phyloP scores from a whole-genome alignment of 2,329 filamentous ascomycete species.

The Boeremia lycopersici region DNA sequence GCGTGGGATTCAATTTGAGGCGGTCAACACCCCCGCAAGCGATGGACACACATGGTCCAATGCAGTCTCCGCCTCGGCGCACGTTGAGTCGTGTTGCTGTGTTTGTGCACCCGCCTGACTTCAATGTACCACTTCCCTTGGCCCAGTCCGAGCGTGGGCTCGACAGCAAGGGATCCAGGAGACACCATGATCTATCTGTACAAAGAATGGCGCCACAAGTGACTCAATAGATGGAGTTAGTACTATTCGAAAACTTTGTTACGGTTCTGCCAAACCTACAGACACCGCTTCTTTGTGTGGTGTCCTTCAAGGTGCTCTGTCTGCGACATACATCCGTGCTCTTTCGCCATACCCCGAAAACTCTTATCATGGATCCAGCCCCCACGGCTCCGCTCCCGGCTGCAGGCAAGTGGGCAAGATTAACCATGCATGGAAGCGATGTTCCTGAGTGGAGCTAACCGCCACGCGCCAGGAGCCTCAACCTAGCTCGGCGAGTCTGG shows the following conservation, averaged over 20 bases:
- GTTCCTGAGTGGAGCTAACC: conserved; percentile 16
- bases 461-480: conserved; percentile 18
- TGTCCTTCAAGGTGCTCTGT: conserved; percentile 4
- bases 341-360: conserved; percentile 10
- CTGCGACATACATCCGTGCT: conserved; percentile 3
- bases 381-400: conserved; percentile 18
- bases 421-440: conserved; percentile 22
- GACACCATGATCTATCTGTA: neutral
- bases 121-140: conserved; percentile 6
- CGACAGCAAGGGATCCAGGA: conserved; percentile 5
- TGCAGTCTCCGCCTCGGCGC: neutral
- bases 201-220: conserved; percentile 7
- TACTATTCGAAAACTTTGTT: conserved; percentile 1
- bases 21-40: neutral
- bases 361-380: conserved; percentile 18
- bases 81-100: conserved; percentile 11
- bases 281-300: conserved; percentile 10
- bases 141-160: neutral
- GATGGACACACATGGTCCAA: conserved; percentile 1
- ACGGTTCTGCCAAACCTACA: conserved; percentile 5
- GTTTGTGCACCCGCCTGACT: conserved; percentile 12
- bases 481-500: conserved; percentile 20
- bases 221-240: neutral
- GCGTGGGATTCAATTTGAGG: conserved; percentile 4
- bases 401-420: conserved; percentile 17